Evolutionary conservation across 1,284 basidiomycete species (phyloP).

Genomic region (Rhodotorula sp.): DNA sequence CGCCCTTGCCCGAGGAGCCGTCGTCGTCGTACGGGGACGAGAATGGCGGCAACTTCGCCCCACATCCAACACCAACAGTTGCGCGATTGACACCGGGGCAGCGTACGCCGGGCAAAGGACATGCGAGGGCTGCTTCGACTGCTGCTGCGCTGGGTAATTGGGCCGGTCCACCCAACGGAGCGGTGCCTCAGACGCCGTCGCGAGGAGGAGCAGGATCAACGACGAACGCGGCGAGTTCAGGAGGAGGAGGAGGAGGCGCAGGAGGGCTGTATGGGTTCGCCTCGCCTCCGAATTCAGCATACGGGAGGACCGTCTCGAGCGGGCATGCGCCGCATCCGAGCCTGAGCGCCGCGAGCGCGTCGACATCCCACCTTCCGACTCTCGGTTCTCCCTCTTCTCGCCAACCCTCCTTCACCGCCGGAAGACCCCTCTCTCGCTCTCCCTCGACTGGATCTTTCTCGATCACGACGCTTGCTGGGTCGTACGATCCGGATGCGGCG

Average conservation of each 20-base stretch:
- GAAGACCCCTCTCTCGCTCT: not conserved
- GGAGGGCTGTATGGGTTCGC: conserved; percentile 57
- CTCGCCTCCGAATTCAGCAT: not conserved
- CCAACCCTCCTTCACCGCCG: not conserved
- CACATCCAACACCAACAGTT: conserved; percentile 51
- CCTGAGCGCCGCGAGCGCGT: conserved; percentile 6
- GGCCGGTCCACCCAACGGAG: not conserved
- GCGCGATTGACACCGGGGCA: conserved; percentile 43
- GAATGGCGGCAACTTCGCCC: conserved; percentile 24
- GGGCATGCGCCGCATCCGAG: conserved; percentile 2
- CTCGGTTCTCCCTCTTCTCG: not conserved
- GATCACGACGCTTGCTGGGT: not conserved
- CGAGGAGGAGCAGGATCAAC: not conserved
- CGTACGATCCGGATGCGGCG: not conserved
- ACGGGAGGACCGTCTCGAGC: conserved; percentile 5
- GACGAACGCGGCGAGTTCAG: not conserved
- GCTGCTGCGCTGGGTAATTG: conserved; percentile 57
- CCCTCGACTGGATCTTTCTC: not conserved
- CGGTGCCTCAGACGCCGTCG: not conserved
- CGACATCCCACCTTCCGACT: not conserved
- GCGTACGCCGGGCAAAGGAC: conserved; percentile 45
- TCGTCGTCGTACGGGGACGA: not conserved
- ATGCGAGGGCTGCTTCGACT: conserved; percentile 68
- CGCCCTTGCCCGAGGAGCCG: conserved; percentile 4
- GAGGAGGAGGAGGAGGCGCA: not conserved